Evolutionary conservation across 2,329 filamentous ascomycete genomes (phyloP).

Genomic region (Pyricularia sp.): DNA sequence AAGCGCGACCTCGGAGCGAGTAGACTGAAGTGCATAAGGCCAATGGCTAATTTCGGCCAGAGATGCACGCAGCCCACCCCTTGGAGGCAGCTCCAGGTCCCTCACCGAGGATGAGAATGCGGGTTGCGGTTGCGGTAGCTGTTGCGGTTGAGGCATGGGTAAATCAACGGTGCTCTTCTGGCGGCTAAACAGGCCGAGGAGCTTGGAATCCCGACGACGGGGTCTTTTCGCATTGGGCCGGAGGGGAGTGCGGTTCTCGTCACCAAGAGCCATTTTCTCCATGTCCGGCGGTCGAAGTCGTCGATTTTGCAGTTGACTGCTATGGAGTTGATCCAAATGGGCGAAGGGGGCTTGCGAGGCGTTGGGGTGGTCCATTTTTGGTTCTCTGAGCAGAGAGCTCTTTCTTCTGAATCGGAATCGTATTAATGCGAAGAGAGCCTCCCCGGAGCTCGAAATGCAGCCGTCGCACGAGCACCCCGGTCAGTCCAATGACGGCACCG

Average conservation of each 20-base stretch:
- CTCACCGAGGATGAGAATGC: neutral
- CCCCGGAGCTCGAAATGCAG: neutral
- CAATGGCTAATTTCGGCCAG: constrained; percentile 31
- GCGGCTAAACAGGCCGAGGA: constrained; percentile 38
- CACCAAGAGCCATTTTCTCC: constrained; percentile 12
- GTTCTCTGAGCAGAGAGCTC: neutral
- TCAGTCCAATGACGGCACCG: neutral
- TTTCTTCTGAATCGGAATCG: neutral
- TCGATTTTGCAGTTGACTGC: constrained; percentile 15
- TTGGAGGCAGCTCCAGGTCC: constrained; percentile 10
- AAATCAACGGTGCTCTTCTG: constrained; percentile 24
- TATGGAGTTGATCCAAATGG: neutral
- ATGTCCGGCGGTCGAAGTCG: constrained; percentile 26
- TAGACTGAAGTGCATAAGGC: constrained; percentile 23
- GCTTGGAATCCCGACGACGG: constrained; percentile 34
- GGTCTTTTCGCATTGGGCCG: constrained; percentile 25
- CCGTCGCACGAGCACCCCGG: neutral
- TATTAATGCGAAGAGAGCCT: neutral
- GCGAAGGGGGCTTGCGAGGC: neutral
- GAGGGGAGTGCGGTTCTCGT: constrained; percentile 27
- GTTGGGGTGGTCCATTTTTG: constrained; percentile 13
- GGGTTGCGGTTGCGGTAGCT: neutral
- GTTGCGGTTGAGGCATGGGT: constrained; percentile 8
- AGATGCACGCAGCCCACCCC: constrained; percentile 30
- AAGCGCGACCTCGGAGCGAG: constrained; percentile 19